Conservation (phyloP, 768 basidiomycete genomes). For the Rickenella mellea region DNA sequence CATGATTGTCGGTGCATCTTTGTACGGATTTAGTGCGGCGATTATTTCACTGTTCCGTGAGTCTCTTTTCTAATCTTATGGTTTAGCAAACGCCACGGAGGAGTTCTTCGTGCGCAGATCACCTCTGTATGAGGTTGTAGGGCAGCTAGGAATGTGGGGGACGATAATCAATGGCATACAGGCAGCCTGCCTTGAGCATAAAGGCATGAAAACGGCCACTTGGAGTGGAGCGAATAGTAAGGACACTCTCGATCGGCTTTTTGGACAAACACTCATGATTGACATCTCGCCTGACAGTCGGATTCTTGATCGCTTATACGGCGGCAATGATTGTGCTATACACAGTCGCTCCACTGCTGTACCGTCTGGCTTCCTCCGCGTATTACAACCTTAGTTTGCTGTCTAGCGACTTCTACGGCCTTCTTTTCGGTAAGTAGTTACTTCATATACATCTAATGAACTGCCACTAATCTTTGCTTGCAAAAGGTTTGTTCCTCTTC, state of each 20-base stretch:
- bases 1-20: slow-evolving; percentile 78
- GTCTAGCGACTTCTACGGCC: slow-evolving; percentile 83
- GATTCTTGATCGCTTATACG: slow-evolving; percentile 32
- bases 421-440: slow-evolving; percentile 50
- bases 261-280: not conserved
- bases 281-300: slow-evolving; percentile 14
- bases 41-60: too few species aligned
- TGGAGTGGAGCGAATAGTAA: slow-evolving; percentile 69
- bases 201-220: slow-evolving; percentile 48
- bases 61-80: not conserved
- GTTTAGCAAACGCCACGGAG: slow-evolving; percentile 75
- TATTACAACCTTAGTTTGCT: slow-evolving; percentile 80
- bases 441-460: slow-evolving; percentile 2
- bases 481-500: slow-evolving; percentile 40
- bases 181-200: slow-evolving; percentile 65
- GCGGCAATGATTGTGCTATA: slow-evolving; percentile 77
- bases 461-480: not conserved
- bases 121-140: slow-evolving; percentile 81
- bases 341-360: slow-evolving; percentile 76
- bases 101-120: slow-evolving; percentile 75
- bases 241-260: slow-evolving; percentile 13
- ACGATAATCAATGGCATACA: slow-evolving; percentile 72
- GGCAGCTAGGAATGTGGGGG: slow-evolving; percentile 82
- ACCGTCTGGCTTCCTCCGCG: slow-evolving; percentile 77
- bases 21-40: slow-evolving; percentile 79